Evolutionary conservation across 768 basidiomycete genomes (phyloP).

Genomic region (Amanita exitialis): DNA sequence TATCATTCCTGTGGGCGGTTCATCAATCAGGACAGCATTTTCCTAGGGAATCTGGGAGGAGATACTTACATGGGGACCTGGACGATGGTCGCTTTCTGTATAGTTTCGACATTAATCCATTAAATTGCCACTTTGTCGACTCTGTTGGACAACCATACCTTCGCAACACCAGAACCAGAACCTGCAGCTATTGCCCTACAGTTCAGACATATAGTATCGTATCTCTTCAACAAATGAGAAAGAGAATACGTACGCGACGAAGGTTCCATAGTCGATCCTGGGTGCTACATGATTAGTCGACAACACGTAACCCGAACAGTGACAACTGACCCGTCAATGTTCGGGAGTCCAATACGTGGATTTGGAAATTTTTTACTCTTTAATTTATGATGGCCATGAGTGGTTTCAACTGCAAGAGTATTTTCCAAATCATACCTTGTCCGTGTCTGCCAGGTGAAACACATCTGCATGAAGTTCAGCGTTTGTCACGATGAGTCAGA

Average conservation of each 20-base stretch:
- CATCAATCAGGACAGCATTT: neutral
- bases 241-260: neutral
- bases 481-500: neutral
- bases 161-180: neutral
- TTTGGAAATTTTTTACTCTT: too few species aligned
- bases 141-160: neutral
- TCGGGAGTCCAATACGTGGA: too few species aligned
- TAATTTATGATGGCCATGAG: too few species aligned
- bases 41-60: neutral
- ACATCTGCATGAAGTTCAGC: too few species aligned
- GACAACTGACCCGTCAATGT: neutral
- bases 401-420: too few species aligned
- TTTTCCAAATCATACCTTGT: too few species aligned
- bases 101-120: neutral
- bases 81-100: neutral
- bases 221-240: neutral
- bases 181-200: neutral
- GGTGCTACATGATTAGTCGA: neutral
- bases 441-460: too few species aligned
- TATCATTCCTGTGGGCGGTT: neutral
- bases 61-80: neutral
- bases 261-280: neutral
- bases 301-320: neutral
- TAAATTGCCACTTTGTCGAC: neutral
- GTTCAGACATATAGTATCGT: neutral